Evolutionary conservation across 352 stramenopile species (phyloP).

Genomic region (Phytophthora palmivora): DNA sequence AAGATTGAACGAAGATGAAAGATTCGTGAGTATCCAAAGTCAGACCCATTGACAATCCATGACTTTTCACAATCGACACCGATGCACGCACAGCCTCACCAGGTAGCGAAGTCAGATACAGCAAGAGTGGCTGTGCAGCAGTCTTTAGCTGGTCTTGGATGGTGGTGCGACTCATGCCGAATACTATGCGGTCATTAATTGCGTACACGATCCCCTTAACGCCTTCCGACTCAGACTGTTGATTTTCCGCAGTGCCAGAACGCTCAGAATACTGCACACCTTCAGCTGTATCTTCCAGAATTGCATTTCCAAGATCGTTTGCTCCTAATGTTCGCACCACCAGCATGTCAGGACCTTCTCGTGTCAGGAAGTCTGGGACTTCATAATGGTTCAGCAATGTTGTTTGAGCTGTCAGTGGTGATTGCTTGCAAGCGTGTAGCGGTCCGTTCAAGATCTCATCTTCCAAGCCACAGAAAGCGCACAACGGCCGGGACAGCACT

Average conservation of each 20-base stretch:
- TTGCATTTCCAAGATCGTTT: conserved; percentile 32
- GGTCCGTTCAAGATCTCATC: conserved; percentile 72
- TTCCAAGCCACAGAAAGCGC: conserved; percentile 66
- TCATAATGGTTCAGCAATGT: conserved; percentile 60
- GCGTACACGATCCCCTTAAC: conserved; percentile 50
- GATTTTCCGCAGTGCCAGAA: background rate
- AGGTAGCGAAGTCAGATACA: conserved; percentile 58
- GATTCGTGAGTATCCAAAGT: conserved; percentile 43
- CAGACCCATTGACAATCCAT: conserved; percentile 49
- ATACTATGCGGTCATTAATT: conserved; percentile 63
- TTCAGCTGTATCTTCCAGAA: conserved; percentile 45
- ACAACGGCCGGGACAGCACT: conserved; percentile 25
- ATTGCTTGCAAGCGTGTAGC: conserved; percentile 59
- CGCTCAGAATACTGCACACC: conserved; percentile 44
- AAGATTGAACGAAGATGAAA: conserved; percentile 61
- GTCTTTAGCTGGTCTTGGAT: conserved; percentile 49
- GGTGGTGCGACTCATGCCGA: conserved; percentile 45
- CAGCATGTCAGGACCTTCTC: conserved; percentile 33
- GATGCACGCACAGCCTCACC: conserved; percentile 61
- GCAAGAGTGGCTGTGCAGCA: conserved; percentile 39
- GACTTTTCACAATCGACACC: conserved; percentile 70
- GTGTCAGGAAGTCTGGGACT: conserved; percentile 51
- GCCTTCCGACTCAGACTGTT: conserved; percentile 6
- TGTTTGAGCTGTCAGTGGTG: conserved; percentile 48
- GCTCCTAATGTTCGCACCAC: conserved; percentile 25